Evolutionary conservation across 306 rosid genomes (phyloP).

Genomic region (Carpinus viminea): DNA sequence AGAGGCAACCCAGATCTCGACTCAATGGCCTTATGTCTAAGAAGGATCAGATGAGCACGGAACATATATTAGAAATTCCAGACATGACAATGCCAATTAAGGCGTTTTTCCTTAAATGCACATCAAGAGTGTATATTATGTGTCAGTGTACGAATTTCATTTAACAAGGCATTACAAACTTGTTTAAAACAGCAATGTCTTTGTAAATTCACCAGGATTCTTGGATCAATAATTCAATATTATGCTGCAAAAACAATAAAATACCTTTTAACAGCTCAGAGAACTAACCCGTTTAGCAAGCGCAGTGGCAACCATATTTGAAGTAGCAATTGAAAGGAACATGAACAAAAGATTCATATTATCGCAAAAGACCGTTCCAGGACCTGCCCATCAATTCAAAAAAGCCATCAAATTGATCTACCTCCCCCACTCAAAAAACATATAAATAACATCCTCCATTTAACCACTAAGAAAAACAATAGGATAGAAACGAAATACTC

Average conservation of each 20-base stretch:
- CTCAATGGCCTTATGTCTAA: not conserved
- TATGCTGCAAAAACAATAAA: not conserved
- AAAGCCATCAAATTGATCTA: not conserved
- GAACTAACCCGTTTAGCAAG: constrained; percentile 37
- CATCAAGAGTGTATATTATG: not conserved
- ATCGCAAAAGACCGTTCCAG: constrained; percentile 41
- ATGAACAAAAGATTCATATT: constrained; percentile 37
- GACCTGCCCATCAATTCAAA: constrained; percentile 25
- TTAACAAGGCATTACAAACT: not conserved
- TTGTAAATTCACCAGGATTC: not conserved
- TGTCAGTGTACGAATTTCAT: not conserved
- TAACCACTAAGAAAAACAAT: not conserved
- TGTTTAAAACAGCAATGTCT: not conserved
- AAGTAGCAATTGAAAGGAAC: constrained; percentile 43
- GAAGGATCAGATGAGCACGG: not conserved
- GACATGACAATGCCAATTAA: not conserved
- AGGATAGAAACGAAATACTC: not conserved
- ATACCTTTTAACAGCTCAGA: not conserved
- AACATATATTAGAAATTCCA: not conserved
- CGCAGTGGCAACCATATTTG: constrained; percentile 42
- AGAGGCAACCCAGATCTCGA: not conserved
- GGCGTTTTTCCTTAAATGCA: not conserved
- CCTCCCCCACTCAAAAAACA: not conserved
- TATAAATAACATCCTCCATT: not conserved
- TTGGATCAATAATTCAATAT: not conserved